Conservation (phyloP, 805 yeast species). For the Peterozyma xylosa region DNA sequence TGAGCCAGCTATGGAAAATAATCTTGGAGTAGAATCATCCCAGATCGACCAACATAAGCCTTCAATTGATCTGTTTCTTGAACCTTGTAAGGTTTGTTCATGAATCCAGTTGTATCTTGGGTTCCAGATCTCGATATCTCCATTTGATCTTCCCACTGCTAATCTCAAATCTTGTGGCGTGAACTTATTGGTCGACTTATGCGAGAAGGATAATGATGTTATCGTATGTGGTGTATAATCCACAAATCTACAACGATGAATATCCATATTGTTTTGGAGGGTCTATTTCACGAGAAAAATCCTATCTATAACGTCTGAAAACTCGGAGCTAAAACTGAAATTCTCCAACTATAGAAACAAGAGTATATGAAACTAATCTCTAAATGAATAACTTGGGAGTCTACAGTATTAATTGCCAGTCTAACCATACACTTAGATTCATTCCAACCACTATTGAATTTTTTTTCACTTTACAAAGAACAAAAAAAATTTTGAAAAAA, state of each 20-base stretch:
- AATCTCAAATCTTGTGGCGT: constrained; percentile 57
- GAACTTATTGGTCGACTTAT: constrained; percentile 36
- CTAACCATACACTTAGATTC: too few relatives aligned
- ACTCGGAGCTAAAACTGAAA: too few relatives aligned
- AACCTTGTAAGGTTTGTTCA: constrained; percentile 69
- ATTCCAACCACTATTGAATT: too few relatives aligned
- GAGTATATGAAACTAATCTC: too few relatives aligned
- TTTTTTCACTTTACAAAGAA: too few relatives aligned
- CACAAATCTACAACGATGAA: constrained; percentile 89
- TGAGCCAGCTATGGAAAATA: constrained; percentile 93
- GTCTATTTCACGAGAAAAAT: too few relatives aligned
- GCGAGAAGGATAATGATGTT: constrained; percentile 76
- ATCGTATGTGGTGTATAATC: constrained; percentile 82
- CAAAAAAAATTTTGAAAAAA: too few relatives aligned
- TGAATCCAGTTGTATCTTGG: constrained; percentile 78
- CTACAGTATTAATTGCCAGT: too few relatives aligned
- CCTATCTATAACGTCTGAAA: too few relatives aligned
- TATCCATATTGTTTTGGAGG: constrained; percentile 42
- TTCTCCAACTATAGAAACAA: too few relatives aligned
- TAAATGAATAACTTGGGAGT: too few relatives aligned
- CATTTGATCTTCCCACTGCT: constrained; percentile 91
- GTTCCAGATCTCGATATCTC: constrained; percentile 94
- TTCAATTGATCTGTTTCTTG: constrained; percentile 79
- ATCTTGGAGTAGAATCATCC: constrained; percentile 45
- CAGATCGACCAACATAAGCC: constrained; percentile 73